Evolutionary conservation across 2,329 filamentous ascomycete genomes (phyloP).

Genomic region (Cercospora zeae-maydis): DNA sequence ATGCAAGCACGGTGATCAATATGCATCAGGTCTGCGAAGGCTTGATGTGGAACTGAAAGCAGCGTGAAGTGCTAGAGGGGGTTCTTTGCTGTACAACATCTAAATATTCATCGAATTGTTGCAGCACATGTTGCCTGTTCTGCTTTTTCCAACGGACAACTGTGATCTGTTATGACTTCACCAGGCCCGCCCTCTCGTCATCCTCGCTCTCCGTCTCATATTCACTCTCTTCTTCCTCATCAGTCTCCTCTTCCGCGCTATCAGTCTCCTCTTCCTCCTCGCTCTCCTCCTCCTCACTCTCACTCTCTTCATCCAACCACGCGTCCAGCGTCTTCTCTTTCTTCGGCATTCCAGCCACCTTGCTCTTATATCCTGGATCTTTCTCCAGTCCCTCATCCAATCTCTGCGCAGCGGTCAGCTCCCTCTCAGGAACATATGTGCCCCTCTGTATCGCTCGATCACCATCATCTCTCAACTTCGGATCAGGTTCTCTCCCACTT

Average conservation of each 20-base stretch:
- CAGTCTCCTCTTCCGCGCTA: constrained; percentile 46
- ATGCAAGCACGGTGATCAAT: too few relatives aligned
- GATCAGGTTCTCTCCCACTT: constrained; percentile 74
- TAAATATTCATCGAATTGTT: background rate
- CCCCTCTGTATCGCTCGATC: constrained; percentile 28
- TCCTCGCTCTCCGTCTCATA: constrained; percentile 43
- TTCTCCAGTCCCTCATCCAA: constrained; percentile 57
- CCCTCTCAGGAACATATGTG: constrained; percentile 37
- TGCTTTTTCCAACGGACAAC: background rate
- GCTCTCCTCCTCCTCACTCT: constrained; percentile 53
- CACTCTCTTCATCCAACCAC: constrained; percentile 76
- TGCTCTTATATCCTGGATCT: constrained; percentile 42
- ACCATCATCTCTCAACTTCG: constrained; percentile 61
- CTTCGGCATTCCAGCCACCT: constrained; percentile 43
- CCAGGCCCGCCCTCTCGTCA: constrained; percentile 41
- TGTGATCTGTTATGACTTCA: background rate
- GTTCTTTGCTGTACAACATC: background rate
- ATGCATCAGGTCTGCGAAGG: too few relatives aligned
- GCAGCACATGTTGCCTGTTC: background rate
- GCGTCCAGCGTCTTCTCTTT: constrained; percentile 83
- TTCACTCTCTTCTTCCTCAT: constrained; percentile 50
- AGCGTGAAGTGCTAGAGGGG: background rate
- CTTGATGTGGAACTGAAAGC: too few relatives aligned
- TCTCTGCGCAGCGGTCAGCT: constrained; percentile 50
- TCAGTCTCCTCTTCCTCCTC: constrained; percentile 51